Evolutionary conservation across 176 grass and related monocot genomes (phyloP).

Genomic region (Thalia dealbata): DNA sequence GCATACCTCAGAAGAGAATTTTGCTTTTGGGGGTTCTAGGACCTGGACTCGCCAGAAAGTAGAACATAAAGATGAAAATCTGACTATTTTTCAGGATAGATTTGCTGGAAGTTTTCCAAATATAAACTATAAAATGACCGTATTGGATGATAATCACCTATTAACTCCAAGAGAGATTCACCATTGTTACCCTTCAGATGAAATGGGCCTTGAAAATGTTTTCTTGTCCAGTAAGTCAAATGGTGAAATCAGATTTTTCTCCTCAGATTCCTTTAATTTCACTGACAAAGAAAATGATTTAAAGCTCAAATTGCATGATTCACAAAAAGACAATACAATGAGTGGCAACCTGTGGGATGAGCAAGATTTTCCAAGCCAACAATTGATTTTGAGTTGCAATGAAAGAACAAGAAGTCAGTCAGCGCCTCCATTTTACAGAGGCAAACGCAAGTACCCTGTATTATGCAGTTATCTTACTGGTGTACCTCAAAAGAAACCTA

Average conservation of each 20-base stretch:
- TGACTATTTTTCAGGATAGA: slow-evolving; percentile 19
- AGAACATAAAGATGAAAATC: slow-evolving; percentile 13
- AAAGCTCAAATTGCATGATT: slow-evolving; percentile 10
- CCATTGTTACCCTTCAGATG: background rate
- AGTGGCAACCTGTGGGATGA: slow-evolving; percentile 26
- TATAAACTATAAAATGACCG: slow-evolving; percentile 14
- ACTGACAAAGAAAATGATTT: slow-evolving; percentile 21
- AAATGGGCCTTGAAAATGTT: slow-evolving; percentile 30
- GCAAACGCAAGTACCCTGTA: slow-evolving; percentile 53
- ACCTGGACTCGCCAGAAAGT: slow-evolving; percentile 18
- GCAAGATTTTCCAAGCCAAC: slow-evolving; percentile 22
- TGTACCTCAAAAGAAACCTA: slow-evolving; percentile 26
- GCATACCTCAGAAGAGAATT: slow-evolving; percentile 5
- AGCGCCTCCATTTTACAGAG: slow-evolving; percentile 80
- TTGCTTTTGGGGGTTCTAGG: slow-evolving; percentile 20
- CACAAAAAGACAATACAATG: slow-evolving; percentile 19
- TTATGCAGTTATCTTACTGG: slow-evolving; percentile 34
- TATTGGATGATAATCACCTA: background rate
- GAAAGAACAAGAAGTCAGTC: slow-evolving; percentile 54
- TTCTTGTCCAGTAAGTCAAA: slow-evolving; percentile 29
- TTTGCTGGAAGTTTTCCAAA: slow-evolving; percentile 22
- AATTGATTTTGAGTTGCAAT: slow-evolving; percentile 24
- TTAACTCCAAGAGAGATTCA: slow-evolving; percentile 8
- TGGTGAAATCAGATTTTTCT: slow-evolving; percentile 19
- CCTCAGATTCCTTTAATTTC: slow-evolving; percentile 26